Evolutionary conservation across 768 basidiomycete genomes (phyloP).

Genomic region (Panus rudis): DNA sequence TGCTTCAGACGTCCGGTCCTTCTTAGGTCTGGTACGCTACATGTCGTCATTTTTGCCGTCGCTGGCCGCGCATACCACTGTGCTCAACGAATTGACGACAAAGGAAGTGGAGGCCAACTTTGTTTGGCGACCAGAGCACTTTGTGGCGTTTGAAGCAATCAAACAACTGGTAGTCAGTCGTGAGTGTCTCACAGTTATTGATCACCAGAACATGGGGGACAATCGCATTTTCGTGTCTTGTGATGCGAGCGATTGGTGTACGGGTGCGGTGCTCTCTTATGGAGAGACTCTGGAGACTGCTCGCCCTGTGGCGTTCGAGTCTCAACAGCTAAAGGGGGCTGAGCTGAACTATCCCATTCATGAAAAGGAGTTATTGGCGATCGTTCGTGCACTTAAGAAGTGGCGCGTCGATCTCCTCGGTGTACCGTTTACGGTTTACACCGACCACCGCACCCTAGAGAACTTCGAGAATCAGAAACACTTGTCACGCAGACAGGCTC

Average conservation of each 20-base stretch:
- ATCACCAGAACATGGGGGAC: slow-evolving; percentile 22
- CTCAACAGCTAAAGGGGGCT: slow-evolving; percentile 18
- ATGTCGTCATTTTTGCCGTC: slow-evolving; percentile 18
- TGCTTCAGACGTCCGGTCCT: slow-evolving; percentile 14
- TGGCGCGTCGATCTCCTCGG: slow-evolving; percentile 17
- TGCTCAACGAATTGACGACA: slow-evolving; percentile 21
- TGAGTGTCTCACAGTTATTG: slow-evolving; percentile 25
- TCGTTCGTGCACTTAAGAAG: slow-evolving; percentile 23
- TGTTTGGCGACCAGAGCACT: slow-evolving; percentile 21
- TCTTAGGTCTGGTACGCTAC: slow-evolving; percentile 25
- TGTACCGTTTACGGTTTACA: slow-evolving; percentile 21
- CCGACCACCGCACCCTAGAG: slow-evolving; percentile 32
- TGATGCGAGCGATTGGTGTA: slow-evolving; percentile 24
- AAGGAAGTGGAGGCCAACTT: slow-evolving; percentile 14
- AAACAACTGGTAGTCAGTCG: slow-evolving; percentile 22
- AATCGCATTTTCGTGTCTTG: slow-evolving; percentile 30
- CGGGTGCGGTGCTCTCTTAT: slow-evolving; percentile 26
- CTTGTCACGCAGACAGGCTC: slow-evolving; percentile 27
- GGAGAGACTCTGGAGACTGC: slow-evolving; percentile 26
- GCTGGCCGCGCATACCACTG: slow-evolving; percentile 22
- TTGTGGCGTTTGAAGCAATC: slow-evolving; percentile 30
- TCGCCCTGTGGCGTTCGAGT: slow-evolving; percentile 30
- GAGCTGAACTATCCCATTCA: slow-evolving; percentile 32
- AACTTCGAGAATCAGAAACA: slow-evolving; percentile 25
- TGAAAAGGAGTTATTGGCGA: slow-evolving; percentile 32